Evolutionary conservation across 441 rosid species (phyloP).

Genomic region (Pelargonium citronellum): DNA sequence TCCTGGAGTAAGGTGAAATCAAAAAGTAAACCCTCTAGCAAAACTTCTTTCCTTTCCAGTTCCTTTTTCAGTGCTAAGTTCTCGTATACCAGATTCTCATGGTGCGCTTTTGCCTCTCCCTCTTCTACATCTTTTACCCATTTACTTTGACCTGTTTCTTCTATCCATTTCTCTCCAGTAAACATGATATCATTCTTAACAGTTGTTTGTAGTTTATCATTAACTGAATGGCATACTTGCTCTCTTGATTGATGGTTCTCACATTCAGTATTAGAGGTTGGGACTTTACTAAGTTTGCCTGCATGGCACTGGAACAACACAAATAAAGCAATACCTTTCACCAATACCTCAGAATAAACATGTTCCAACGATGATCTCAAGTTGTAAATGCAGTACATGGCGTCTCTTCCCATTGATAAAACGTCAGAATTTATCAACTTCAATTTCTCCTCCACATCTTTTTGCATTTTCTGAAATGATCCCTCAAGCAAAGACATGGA

Average conservation of each 20-base stretch:
- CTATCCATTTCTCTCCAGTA: conserved; percentile 23
- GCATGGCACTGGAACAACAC: conserved; percentile 46
- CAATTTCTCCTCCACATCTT: conserved; percentile 48
- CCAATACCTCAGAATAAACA: conserved; percentile 41
- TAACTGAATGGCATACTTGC: conserved; percentile 22
- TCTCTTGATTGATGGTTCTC: conserved; percentile 21
- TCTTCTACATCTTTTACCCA: conserved; percentile 28
- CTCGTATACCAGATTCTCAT: conserved; percentile 35
- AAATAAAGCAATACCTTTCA: conserved; percentile 50
- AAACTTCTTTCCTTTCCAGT: conserved; percentile 68
- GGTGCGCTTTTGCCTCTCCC: conserved; percentile 27
- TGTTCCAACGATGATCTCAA: conserved; percentile 52
- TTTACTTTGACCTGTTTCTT: conserved; percentile 27
- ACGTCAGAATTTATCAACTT: conserved; percentile 41
- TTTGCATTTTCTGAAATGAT: conserved; percentile 52
- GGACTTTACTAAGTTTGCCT: conserved; percentile 33
- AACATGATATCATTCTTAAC: conserved; percentile 21
- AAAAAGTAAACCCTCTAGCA: conserved; percentile 81
- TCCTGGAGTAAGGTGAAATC: conserved; percentile 90
- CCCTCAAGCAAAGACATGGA: conserved; percentile 57
- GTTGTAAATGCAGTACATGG: conserved; percentile 31
- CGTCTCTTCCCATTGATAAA: conserved; percentile 43
- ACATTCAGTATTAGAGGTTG: conserved; percentile 28
- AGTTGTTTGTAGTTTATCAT: conserved; percentile 18
- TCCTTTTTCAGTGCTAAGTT: conserved; percentile 59